Conservation (phyloP, 768 basidiomycete genomes). For the Daedaleopsis nitida region DNA sequence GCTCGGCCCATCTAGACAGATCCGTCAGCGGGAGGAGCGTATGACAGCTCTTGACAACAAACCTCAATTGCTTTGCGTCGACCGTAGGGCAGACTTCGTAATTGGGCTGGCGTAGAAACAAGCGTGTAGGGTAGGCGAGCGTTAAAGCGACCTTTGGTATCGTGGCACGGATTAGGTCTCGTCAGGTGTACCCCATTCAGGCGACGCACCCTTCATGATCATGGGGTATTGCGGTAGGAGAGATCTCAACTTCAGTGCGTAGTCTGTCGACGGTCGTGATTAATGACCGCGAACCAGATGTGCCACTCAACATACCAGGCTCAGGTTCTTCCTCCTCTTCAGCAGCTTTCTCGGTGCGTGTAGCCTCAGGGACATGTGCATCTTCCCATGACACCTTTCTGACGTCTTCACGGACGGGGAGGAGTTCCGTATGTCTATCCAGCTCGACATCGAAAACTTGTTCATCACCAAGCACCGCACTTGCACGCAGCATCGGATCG, state of each 20-base stretch:
- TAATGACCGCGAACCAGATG: not conserved
- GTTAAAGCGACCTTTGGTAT: slow-evolving; percentile 36
- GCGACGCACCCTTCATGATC: slow-evolving; percentile 41
- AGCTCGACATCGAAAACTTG: slow-evolving; percentile 54
- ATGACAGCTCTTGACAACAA: not conserved
- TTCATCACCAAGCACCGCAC: slow-evolving; percentile 47
- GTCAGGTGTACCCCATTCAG: not conserved
- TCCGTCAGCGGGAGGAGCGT: not conserved
- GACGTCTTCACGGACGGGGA: slow-evolving; percentile 28
- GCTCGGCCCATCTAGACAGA: slow-evolving; percentile 46
- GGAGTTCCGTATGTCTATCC: slow-evolving; percentile 42
- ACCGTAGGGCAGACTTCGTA: slow-evolving; percentile 40
- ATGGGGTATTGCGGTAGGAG: slow-evolving; percentile 46
- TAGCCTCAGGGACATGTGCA: slow-evolving; percentile 3
- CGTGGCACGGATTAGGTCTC: slow-evolving; percentile 26
- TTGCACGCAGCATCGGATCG: slow-evolving; percentile 40
- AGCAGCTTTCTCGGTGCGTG: not conserved
- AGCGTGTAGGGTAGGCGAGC: slow-evolving; percentile 41
- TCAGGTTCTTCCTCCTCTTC: slow-evolving; percentile 9
- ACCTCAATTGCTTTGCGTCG: slow-evolving; percentile 54
- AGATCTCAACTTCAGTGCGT: slow-evolving; percentile 34
- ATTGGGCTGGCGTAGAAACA: slow-evolving; percentile 35
- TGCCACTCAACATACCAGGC: slow-evolving; percentile 17
- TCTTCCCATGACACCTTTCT: slow-evolving; percentile 23
- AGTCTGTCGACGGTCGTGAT: slow-evolving; percentile 27